Evolutionary conservation across 768 basidiomycete genomes (phyloP), one percentile per base, ranked within the genome.

Genomic region (Phlebiopsis gigantea): DNA sequence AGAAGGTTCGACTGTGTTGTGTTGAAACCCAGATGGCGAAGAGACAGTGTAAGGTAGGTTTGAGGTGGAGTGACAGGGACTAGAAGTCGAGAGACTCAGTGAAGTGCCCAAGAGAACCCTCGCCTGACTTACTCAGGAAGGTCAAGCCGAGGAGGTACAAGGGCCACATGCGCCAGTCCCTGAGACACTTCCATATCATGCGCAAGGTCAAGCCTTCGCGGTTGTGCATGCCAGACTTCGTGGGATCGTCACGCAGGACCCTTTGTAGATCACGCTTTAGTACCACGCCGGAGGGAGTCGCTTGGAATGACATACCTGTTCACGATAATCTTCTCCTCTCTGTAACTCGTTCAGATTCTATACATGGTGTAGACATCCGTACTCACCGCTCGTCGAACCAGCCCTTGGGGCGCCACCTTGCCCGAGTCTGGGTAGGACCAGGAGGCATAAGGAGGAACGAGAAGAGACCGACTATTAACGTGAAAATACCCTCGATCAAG

Each of bases 201-300:
- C 62, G 67, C 14, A 74, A 42, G 2, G 73, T 71, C 3, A 88
- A 71, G n/a, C 82, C 85, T 70, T 88, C 71, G n/a, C 85, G 78
- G 60, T 88, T 87, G 69, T 87, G 84, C 85, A 87, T 85, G 59
- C 78, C 75, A 10, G 79, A 82, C 63, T 86, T 86, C 5, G 81
- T 72, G 2, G 85, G 84, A 62, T 88, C 84, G 64, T 85, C 84
- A 15, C 84, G 77, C 2, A 86, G 68, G 5, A 87, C 78, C 44
- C 80, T 63, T 43, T 6, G 31, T 25, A 15, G 53, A 55, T 71
- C 70, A 77, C 70, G 62, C 34, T 42, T n/a, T n/a, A n/a, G n/a
- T n/a, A n/a, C n/a, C 19, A 19, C 5, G 25, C 25, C 9, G 7
- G 45, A 56, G 29, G 21, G n/a, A 56, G n/a, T 24, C 10, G n/a